phyloP scores from a whole-genome alignment of 2,329 filamentous ascomycete species.

The Epichloe sp. region DNA sequence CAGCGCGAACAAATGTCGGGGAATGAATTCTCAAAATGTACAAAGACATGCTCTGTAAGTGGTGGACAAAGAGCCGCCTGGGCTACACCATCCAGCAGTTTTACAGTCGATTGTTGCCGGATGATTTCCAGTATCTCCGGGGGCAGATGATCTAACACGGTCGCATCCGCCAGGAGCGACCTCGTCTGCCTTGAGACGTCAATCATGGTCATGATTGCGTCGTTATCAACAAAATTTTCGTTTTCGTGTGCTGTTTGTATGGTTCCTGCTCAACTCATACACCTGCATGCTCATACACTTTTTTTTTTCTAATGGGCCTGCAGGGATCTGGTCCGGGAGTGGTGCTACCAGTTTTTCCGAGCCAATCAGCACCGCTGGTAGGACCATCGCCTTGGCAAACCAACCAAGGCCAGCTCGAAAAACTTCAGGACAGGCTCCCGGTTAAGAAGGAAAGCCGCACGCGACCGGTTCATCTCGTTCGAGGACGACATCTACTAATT shows the following conservation, averaged over 20 bases:
- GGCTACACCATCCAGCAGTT: constrained; percentile 60
- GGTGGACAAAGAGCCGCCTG: constrained; percentile 53
- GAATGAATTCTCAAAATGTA: constrained; percentile 61
- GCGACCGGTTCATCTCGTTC: constrained; percentile 6
- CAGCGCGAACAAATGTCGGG: constrained; percentile 75
- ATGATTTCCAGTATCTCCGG: constrained; percentile 57
- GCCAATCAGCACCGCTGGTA: constrained; percentile 17
- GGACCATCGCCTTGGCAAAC: constrained; percentile 6
- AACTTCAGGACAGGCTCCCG: constrained; percentile 23
- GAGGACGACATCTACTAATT: constrained; percentile 1
- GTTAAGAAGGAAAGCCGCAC: constrained; percentile 11
- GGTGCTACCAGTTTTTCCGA: constrained; percentile 23
- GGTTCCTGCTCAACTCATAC: background rate
- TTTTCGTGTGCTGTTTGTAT: constrained; percentile 13
- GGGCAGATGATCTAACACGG: constrained; percentile 48
- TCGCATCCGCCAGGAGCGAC: constrained; percentile 42
- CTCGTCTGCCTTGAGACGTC: constrained; percentile 41
- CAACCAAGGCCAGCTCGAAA: constrained; percentile 23
- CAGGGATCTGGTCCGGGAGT: constrained; percentile 15
- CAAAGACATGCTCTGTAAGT: constrained; percentile 61
- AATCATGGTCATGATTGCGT: constrained; percentile 39
- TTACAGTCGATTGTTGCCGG: constrained; percentile 45
- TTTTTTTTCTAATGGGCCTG: constrained; percentile 23
- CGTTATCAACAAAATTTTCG: constrained; percentile 15
- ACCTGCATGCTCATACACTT: constrained; percentile 9